A percentile compares a stretch with the other conserved stretches of the same genome.
Conservation (phyloP, 805 yeast species). For the Candida coquimbonensis region DNA sequence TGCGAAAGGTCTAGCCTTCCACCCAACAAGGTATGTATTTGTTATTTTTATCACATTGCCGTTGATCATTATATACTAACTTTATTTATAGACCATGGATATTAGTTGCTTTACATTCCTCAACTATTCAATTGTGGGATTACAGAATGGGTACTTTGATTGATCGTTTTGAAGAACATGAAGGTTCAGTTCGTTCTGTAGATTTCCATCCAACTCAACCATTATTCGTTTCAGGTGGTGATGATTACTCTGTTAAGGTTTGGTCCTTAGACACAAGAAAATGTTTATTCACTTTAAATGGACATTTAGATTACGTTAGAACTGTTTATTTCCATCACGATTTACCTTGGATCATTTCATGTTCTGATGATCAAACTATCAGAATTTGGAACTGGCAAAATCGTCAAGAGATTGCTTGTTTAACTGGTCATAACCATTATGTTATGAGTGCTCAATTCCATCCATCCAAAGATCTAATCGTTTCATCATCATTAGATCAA, state of each 20-base stretch:
- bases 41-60: background rate
- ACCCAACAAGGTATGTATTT: slow-evolving; percentile 58
- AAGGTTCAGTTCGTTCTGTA: slow-evolving; percentile 94
- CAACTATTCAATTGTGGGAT: slow-evolving; percentile 99
- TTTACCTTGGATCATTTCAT: slow-evolving; percentile 93
- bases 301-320: slow-evolving; percentile 93
- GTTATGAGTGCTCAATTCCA: slow-evolving; percentile 98
- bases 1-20: slow-evolving; percentile 97
- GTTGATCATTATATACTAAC: slow-evolving; percentile 13
- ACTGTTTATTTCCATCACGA: slow-evolving; percentile 93
- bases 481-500: slow-evolving; percentile 93
- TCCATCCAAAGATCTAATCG: slow-evolving; percentile 89
- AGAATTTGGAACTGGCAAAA: slow-evolving; percentile 99
- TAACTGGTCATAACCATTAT: slow-evolving; percentile 97
- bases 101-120: slow-evolving; percentile 86
- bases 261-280: slow-evolving; percentile 93
- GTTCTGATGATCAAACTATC: slow-evolving; percentile 97
- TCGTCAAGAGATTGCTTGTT: slow-evolving; percentile 91
- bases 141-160: slow-evolving; percentile 97
- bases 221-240: slow-evolving; percentile 94
- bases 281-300: slow-evolving; percentile 86
- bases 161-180: slow-evolving; percentile 96
- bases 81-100: slow-evolving; percentile 75
- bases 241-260: slow-evolving; percentile 89
- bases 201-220: slow-evolving; percentile 98